Evolutionary conservation across 345 rosid genomes (phyloP), one percentile per base, ranked within the genome.

Genomic region (Citrus reticulata): DNA sequence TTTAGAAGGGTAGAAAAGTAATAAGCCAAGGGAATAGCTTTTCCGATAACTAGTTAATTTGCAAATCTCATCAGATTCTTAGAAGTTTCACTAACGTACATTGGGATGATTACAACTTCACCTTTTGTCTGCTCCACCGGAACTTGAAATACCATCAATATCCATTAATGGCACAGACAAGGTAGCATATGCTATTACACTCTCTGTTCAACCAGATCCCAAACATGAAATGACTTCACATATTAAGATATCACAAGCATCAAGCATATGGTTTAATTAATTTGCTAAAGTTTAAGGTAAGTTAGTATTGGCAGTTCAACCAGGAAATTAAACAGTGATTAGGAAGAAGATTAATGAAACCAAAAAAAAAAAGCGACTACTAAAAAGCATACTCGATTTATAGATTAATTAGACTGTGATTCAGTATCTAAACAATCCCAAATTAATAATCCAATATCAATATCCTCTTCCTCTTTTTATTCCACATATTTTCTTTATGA

Each of bases 51-150:
- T 37, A 35, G 39, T 34, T 72, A 70, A 22, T 30, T 60, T 72
- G 14, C 9, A 34, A 68, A 14, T 11, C 39, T 24, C 4, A 37
- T 49, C 39, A 61, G 60, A 49, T 61, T 11, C 75, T 73, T 70
- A 61, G 76, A 77, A 81, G 73, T 74, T 75, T 72, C 77, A 30
- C 49, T 75, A 27, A 63, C 42, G 49, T 66, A n/a, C 71, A 25
- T 60, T 17, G 80, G 86, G 81, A 79, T 84, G 75, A 57, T 66
- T 68, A 76, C 54, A 37, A 74, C 64, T 73, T 54, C 74, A 61
- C 83, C 81, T 76, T 82, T 74, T 81, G 82, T 83, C 83, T 86
- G 81, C 80, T 66, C 72, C 63, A 64, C 57, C 72, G 34, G 61
- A 39, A 74, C 75, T 66, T 76, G 54, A 82, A 69, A 74, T 80